A percentile compares a stretch with the other conserved stretches of the same genome.
phyloP scores from a whole-genome alignment of 2,329 filamentous ascomycete species.

The Neofusicoccum kwambonambiense region DNA sequence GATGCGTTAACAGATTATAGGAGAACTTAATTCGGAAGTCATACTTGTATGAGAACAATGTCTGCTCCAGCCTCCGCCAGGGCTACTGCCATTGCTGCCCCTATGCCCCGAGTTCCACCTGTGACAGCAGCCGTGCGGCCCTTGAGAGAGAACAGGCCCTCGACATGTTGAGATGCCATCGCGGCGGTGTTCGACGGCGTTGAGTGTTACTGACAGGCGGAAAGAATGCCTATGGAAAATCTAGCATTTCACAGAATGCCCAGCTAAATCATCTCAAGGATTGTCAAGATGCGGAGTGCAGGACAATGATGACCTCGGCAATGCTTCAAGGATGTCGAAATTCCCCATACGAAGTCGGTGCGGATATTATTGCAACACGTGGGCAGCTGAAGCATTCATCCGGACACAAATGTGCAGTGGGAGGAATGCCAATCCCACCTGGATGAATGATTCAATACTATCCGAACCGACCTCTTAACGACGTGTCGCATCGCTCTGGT shows the following conservation, averaged over 20 bases:
- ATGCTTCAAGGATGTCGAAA: not conserved
- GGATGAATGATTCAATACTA: too few relatives aligned
- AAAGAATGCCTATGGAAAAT: not conserved
- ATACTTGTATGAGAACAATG: constrained; percentile 48
- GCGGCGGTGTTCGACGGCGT: not conserved
- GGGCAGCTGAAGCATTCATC: too few relatives aligned
- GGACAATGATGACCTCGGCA: not conserved
- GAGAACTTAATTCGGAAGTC: not conserved
- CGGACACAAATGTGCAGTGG: too few relatives aligned
- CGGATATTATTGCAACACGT: too few relatives aligned
- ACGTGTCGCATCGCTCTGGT: too few relatives aligned
- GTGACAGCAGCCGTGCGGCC: constrained; percentile 51
- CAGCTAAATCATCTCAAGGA: not conserved
- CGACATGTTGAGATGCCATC: constrained; percentile 25
- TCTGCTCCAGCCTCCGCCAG: constrained; percentile 52
- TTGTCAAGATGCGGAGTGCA: too few relatives aligned
- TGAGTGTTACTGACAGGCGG: not conserved
- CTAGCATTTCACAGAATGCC: not conserved
- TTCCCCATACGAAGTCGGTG: too few relatives aligned
- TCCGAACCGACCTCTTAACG: too few relatives aligned
- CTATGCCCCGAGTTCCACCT: constrained; percentile 51
- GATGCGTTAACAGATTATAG: not conserved
- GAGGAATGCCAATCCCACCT: too few relatives aligned
- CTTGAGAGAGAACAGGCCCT: constrained; percentile 49
- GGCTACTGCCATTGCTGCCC: constrained; percentile 50